Evolutionary conservation across 2,329 filamentous ascomycete genomes (phyloP), one percentile per base, ranked within the genome.

Genomic region (Scortechinia acanthostroma): DNA sequence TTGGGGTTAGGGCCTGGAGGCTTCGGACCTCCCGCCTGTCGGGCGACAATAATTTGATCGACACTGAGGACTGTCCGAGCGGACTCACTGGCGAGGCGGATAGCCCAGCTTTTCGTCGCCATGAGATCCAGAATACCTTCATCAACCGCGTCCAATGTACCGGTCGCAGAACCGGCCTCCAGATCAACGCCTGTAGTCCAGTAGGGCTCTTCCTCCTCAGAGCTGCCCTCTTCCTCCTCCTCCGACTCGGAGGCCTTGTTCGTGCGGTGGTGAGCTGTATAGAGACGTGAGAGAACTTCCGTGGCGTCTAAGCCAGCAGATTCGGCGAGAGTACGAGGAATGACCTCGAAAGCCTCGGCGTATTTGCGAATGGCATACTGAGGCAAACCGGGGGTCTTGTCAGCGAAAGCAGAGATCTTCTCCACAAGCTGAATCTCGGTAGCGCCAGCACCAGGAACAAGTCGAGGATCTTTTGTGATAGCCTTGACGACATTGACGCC

Each of bases 401-500:
- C 93, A 33, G 86, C 93, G 49, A 91, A 85, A 19, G 87, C 84
- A 58, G 88, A 87, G 73, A 98, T 87, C 59, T 90, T 83, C 73
- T 95, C 90, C 44, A 95, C 85, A 48, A 98, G 79, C 69, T 96
- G 88, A 63, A 94, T 84, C 68, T 98, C 93, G 50, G 91, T 89
- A 42, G 93, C 91, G 57, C 93, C 94, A 22, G 93, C 93, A 52
- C 93, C 93, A 28, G 93, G 90, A 1, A 98, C 91, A 47, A 98
- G 76, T 51, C 91, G 80, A 4, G 91, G 73, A 61, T 98, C 94
- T 62, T 88, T 88, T 50, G 93, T 97, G 63, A 98, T 94, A 52
- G 93, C 93, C 73, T 98, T 98, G 64, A 98, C 87, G 44, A 95
- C 94, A 60, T 97, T 98, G 63, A 98, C 93, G 52, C 93, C 93